Evolutionary conservation across 1,284 basidiomycete genomes (phyloP), one percentile per base, ranked within the genome.

Genomic region (Austroboletus niveus): DNA sequence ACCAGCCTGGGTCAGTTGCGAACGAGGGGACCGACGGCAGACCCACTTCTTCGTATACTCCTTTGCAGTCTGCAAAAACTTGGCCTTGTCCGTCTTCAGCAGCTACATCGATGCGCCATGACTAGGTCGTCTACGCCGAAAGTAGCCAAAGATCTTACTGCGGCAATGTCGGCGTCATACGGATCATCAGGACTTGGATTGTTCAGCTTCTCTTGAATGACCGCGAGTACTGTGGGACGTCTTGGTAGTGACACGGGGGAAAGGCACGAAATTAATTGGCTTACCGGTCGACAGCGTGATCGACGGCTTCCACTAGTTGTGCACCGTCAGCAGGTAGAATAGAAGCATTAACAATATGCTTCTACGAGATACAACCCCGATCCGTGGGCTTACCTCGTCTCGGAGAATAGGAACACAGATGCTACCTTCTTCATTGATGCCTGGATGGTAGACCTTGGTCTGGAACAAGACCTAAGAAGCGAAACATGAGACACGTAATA

Each of bases 381-480:
- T 45, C 38, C 41, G n/a, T 50, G 45, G 39, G 39, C 86, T 55
- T 59, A 91, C 92, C 77, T 94, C 87, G 66, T 91, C 88, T 59
- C 87, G 81, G 48, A 93, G 76, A 44, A 93, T 77, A 35, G 89
- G 87, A 27, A 92, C 81, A 65, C 89, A 92, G 50, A 92, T 91
- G 30, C 79, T 75, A 38, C 92, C 93, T 65, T 96, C 91, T 53
- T 93, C 90, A 58, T 95, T 94, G 65, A 96, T 89, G 48, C 93
- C 93, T 14, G 93, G 93, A 71, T 96, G 93, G 65, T 95, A 95
- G 53, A 94, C 88, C 75, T 87, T 92, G 36, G 93, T 95, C 42
- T 75, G 82, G 72, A 94, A 94, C 40, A 81, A 84, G 53, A 94
- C 87, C 92, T 94, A 52, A 48, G 41, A 48, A 41, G 42, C 45